Evolutionary conservation across 306 rosid species (phyloP).

Genomic region (Cercis canadensis): DNA sequence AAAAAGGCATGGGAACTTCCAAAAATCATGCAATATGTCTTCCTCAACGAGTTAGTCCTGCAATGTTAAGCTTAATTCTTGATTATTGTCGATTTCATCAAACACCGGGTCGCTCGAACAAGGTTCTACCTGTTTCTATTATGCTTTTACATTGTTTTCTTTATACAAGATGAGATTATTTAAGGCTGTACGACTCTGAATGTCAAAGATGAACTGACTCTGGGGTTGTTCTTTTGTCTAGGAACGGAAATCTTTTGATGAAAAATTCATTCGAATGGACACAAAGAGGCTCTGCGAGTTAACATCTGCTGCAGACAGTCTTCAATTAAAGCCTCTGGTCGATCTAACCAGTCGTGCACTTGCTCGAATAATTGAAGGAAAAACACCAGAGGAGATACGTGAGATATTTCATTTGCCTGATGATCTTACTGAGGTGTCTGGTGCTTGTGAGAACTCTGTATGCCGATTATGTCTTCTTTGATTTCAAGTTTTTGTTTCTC

Average conservation of each 20-base stretch:
- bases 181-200: slow-evolving; percentile 24
- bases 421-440: slow-evolving; percentile 94
- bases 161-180: background rate
- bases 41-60: slow-evolving; percentile 86
- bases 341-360: slow-evolving; percentile 94
- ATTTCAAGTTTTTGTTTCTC: slow-evolving; percentile 39
- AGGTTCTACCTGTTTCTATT: slow-evolving; percentile 59
- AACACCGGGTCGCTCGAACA: slow-evolving; percentile 90
- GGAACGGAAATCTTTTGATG: slow-evolving; percentile 89
- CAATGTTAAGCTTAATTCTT: slow-evolving; percentile 75
- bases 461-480: slow-evolving; percentile 38
- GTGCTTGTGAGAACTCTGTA: slow-evolving; percentile 45
- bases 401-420: slow-evolving; percentile 94
- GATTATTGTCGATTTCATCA: slow-evolving; percentile 96
- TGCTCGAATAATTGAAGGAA: slow-evolving; percentile 97
- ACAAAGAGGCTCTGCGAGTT: slow-evolving; percentile 89
- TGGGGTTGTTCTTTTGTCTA: slow-evolving; percentile 46
- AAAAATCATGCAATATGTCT: slow-evolving; percentile 80
- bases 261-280: slow-evolving; percentile 81
- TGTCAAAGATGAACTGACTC: slow-evolving; percentile 33
- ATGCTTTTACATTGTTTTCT: slow-evolving; percentile 21
- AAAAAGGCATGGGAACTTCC: slow-evolving; percentile 86
- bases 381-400: slow-evolving; percentile 91
- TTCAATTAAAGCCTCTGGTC: slow-evolving; percentile 92
- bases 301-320: slow-evolving; percentile 93